phyloP scores from a whole-genome alignment of 352 stramenopile species.

The Phytophthora tubulina region DNA sequence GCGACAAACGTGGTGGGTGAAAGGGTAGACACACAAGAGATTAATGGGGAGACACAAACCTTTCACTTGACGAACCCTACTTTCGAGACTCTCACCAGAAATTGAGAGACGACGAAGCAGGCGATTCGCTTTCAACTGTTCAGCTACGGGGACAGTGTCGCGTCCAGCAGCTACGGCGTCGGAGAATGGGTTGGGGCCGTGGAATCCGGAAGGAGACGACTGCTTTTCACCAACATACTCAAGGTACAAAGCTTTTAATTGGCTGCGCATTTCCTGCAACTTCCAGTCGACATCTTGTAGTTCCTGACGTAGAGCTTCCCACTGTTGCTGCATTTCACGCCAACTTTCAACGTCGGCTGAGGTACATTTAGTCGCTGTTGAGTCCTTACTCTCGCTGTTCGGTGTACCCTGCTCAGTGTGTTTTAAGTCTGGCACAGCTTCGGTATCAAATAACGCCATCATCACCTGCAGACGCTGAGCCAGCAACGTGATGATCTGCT shows the following conservation, averaged over 20 bases:
- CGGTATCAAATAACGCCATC: slow-evolving; percentile 56
- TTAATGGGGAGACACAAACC: slow-evolving; percentile 5
- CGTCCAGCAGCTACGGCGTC: slow-evolving; percentile 72
- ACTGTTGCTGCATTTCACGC: slow-evolving; percentile 53
- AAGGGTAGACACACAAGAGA: not conserved
- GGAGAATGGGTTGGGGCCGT: slow-evolving; percentile 66
- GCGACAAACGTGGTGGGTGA: slow-evolving; percentile 16
- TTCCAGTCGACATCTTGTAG: slow-evolving; percentile 76
- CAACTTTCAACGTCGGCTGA: slow-evolving; percentile 50
- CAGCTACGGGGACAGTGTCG: slow-evolving; percentile 60
- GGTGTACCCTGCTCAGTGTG: not conserved
- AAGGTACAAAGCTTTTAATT: slow-evolving; percentile 61
- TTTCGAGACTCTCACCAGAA: slow-evolving; percentile 32
- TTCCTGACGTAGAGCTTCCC: slow-evolving; percentile 54
- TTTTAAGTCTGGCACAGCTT: slow-evolving; percentile 22
- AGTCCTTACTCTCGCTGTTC: slow-evolving; percentile 4
- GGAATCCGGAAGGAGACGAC: slow-evolving; percentile 25
- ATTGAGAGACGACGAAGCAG: slow-evolving; percentile 36
- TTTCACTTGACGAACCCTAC: slow-evolving; percentile 30
- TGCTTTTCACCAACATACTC: slow-evolving; percentile 31
- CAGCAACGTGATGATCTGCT: slow-evolving; percentile 58
- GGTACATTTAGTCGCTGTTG: not conserved
- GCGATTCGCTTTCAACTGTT: slow-evolving; percentile 55
- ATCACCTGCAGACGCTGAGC: slow-evolving; percentile 52
- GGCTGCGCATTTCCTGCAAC: slow-evolving; percentile 63